Evolutionary conservation across 495 filamentous ascomycete genomes (phyloP), one percentile per base, ranked within the genome.

Genomic region (Aspergillus steynii): DNA sequence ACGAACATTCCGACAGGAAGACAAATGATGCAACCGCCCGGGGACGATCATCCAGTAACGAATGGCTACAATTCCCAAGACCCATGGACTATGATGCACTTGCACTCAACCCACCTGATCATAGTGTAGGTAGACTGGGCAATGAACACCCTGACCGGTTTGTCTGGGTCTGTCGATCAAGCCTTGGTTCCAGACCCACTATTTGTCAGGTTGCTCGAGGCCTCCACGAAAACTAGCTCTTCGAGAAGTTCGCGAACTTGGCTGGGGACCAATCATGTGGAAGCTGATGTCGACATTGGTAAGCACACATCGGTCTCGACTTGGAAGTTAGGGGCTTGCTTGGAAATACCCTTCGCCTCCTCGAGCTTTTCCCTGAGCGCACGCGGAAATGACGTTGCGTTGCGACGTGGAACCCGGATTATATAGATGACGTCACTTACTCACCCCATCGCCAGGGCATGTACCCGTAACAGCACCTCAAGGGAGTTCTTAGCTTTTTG

Each of bases 61-160:
- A 34, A 9, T 3, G 31, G 31, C 31, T 4, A 7, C 31, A 8
- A 42, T 3, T 12, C 12, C 12, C 37, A 42, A 42, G 14, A 12
- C 5, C 31, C 31, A 34, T 9, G 20, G 31, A 34, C 9, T 9
- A 34, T 34, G 31, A 34, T 34, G 31, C 37, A 42, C 37, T 10
- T 14, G 37, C 9, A 14, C 4, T 42, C 37, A 15, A 15, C 12
- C 37, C 37, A 42, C 37, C 14, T 42, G 37, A 42, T 15, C 37
- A 12, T 42, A 12, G 1, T 4, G 5, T 7, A 5, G 2, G 31
- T 34, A 34, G 31, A 9, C 31, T 34, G 31, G 15, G 48, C 9
- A 50, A 50, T 27, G 49, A 51, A 51, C 49, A 51, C 49, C 37
- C 37, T 10, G 37, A 42, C 37, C 37, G 37, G 37, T 42, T 42